Conservation (phyloP, 2,329 filamentous ascomycete species). For the Sporothrix pallida region DNA sequence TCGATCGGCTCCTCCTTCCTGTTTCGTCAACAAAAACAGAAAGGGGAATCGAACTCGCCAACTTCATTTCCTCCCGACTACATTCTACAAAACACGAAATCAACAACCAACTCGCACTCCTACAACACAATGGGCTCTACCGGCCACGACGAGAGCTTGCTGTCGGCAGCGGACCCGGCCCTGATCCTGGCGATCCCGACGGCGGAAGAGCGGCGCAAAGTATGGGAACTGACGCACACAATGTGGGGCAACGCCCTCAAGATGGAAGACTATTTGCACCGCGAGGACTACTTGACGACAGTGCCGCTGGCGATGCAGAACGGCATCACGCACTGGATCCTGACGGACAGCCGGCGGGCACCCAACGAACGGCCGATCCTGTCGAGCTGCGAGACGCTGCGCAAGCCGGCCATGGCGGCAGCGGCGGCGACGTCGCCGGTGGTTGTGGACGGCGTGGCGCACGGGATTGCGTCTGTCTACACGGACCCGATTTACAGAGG, state of each 20-base stretch:
- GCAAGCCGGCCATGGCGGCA: constrained; percentile 57
- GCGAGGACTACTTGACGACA: constrained; percentile 63
- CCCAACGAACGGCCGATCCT: constrained; percentile 59
- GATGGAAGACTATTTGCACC: constrained; percentile 61
- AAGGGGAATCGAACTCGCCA: neutral
- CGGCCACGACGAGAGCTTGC: constrained; percentile 41
- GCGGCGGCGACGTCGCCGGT: constrained; percentile 31
- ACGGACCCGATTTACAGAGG: constrained; percentile 70
- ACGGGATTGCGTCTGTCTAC: constrained; percentile 83
- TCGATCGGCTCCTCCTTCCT: constrained; percentile 30
- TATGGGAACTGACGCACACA: constrained; percentile 61
- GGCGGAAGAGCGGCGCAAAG: constrained; percentile 56
- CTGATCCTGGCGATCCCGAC: constrained; percentile 64
- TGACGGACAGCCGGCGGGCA: constrained; percentile 55
- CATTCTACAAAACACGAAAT: no score
- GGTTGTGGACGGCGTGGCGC: constrained; percentile 61
- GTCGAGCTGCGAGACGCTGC: constrained; percentile 68
- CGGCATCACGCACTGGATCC: constrained; percentile 68
- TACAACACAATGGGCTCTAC: constrained; percentile 46
- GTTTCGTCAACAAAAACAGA: neutral
- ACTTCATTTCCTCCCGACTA: no score
- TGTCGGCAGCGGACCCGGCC: constrained; percentile 45
- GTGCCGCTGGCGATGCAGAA: constrained; percentile 63
- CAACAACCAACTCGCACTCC: neutral
- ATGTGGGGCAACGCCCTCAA: constrained; percentile 66